phyloP scores from a whole-genome alignment of 805 yeast species.

The Kodamaea neixiangensis region DNA sequence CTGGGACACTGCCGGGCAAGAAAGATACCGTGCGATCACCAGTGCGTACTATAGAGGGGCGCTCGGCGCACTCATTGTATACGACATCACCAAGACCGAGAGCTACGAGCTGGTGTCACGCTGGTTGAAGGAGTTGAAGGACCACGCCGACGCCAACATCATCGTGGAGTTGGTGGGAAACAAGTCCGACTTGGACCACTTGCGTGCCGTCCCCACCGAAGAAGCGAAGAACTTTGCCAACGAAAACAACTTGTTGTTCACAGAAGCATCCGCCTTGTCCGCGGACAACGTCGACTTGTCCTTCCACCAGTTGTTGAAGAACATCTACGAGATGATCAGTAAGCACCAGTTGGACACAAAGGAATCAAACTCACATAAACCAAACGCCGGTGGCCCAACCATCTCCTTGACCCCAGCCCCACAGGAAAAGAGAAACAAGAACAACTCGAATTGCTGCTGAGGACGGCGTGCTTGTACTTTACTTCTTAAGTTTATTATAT shows the following conservation, averaged over 20 bases:
- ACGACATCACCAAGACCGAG: conserved; percentile 90
- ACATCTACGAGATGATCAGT: conserved; percentile 91
- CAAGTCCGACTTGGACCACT: conserved; percentile 85
- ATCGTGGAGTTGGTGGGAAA: conserved; percentile 93
- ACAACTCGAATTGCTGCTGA: conserved; percentile 70
- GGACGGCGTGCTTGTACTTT: conserved; percentile 2
- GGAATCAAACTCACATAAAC: conserved; percentile 58
- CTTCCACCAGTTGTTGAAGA: conserved; percentile 88
- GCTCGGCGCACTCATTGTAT: conserved; percentile 93
- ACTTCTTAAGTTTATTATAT: conserved; percentile 9
- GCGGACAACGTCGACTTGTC: conserved; percentile 94
- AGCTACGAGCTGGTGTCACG: conserved; percentile 82
- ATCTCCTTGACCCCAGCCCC: conserved; percentile 93
- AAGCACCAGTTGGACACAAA: conserved; percentile 90
- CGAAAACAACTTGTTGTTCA: conserved; percentile 87
- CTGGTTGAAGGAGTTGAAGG: conserved; percentile 89
- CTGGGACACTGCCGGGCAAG: conserved; percentile 99
- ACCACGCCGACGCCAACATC: conserved; percentile 91
- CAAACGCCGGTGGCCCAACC: conserved; percentile 79
- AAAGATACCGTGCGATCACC: conserved; percentile 96
- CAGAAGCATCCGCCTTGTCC: conserved; percentile 93
- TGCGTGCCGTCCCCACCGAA: conserved; percentile 96
- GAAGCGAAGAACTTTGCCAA: conserved; percentile 94
- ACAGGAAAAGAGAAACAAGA: conserved; percentile 65
- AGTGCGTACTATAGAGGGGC: conserved; percentile 98